phyloP scores from a whole-genome alignment of 2,329 filamentous ascomycete species.

The Ceratocystis albifundus region DNA sequence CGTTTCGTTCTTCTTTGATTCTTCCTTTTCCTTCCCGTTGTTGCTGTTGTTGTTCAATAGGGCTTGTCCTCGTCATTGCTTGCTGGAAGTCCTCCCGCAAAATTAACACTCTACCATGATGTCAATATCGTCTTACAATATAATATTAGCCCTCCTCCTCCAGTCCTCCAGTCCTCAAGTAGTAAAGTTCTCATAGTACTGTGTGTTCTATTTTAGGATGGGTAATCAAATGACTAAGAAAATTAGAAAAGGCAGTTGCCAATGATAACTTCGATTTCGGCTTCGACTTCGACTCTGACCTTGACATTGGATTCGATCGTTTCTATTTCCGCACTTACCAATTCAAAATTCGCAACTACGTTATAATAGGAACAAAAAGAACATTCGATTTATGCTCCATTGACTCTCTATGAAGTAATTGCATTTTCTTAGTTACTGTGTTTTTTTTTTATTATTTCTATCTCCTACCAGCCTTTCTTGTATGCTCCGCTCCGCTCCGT shows the following conservation, averaged over 20 bases:
- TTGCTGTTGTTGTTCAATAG: background rate
- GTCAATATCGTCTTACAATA: background rate
- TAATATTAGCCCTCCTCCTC: no score
- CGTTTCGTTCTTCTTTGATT: slow-evolving; percentile 4
- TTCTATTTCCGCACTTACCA: background rate
- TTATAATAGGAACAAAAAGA: background rate
- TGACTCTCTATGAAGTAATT: background rate
- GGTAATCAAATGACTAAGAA: background rate
- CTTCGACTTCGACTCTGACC: background rate
- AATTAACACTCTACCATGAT: background rate
- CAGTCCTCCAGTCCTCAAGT: background rate
- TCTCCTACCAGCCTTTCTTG: background rate
- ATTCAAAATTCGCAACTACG: background rate
- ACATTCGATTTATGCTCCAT: background rate
- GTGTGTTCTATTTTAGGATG: background rate
- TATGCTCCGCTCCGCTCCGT: no score
- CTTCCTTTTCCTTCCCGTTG: slow-evolving; percentile 1
- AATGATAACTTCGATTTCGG: background rate
- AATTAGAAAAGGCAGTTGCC: background rate
- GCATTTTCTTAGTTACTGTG: background rate
- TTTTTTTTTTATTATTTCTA: background rate
- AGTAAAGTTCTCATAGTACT: background rate
- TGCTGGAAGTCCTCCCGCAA: background rate
- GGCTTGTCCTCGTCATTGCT: no score
- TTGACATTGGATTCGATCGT: background rate